Evolutionary conservation across 2,329 filamentous ascomycete species (phyloP).

Genomic region (Epichloe aotearoae): DNA sequence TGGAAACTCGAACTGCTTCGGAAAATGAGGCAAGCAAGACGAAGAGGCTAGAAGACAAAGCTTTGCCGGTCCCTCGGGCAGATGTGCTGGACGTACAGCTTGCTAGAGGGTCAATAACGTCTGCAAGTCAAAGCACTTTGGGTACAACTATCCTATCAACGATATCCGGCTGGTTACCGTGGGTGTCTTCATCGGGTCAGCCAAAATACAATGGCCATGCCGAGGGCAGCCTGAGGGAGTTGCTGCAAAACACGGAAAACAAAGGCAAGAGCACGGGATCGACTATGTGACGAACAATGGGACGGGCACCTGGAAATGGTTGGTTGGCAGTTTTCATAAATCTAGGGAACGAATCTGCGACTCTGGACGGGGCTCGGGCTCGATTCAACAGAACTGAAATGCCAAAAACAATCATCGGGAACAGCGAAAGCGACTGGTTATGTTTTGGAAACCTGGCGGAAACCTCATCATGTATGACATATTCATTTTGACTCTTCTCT

Average conservation of each 20-base stretch:
- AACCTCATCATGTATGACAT: too few species aligned
- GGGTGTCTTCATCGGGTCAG: conserved; percentile 17
- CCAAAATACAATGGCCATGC: background rate
- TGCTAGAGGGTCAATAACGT: conserved; percentile 16
- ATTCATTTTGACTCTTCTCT: too few species aligned
- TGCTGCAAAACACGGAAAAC: background rate
- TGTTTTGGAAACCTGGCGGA: too few species aligned
- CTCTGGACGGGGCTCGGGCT: too few species aligned
- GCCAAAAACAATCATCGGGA: too few species aligned
- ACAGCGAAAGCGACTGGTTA: too few species aligned
- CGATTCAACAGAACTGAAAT: too few species aligned
- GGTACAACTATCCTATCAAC: conserved; percentile 23
- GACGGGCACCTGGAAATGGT: background rate
- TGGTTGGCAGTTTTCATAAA: too few species aligned
- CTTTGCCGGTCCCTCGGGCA: conserved; percentile 1
- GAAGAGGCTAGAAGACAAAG: background rate
- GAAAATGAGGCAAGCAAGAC: conserved; percentile 3
- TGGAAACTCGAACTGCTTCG: conserved; percentile 29
- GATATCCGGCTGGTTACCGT: conserved; percentile 33
- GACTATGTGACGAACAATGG: background rate
- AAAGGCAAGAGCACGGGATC: background rate
- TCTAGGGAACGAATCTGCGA: too few species aligned
- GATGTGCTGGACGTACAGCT: conserved; percentile 15
- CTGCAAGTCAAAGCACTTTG: conserved; percentile 11
- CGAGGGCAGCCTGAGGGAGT: conserved; percentile 3